These are phyloP conservation scores for Diospyros lotus DNA, from an alignment of 148 eudicot genomes.

Conservation along the genomic window DNA sequence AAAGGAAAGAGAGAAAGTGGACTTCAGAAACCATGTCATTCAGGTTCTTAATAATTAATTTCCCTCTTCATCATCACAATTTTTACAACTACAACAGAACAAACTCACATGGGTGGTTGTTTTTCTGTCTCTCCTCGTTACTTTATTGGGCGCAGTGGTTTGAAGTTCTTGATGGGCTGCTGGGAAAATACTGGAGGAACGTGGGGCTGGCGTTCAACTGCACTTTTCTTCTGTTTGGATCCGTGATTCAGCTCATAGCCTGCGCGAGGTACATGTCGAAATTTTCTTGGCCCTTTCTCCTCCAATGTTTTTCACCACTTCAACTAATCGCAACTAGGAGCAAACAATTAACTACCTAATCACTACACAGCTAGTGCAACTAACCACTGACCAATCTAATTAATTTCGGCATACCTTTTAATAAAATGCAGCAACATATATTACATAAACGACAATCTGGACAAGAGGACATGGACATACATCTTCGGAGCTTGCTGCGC, in stretches of 20 bases:
- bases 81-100: background rate
- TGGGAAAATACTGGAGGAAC: conserved; percentile 94
- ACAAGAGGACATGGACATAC: conserved; percentile 96
- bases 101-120: conserved; percentile 17
- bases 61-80: background rate
- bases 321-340: background rate
- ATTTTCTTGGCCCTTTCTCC: background rate
- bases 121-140: background rate
- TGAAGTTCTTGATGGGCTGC: conserved; percentile 92
- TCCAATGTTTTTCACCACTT: background rate
- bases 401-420: too few species aligned
- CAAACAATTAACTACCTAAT: background rate
- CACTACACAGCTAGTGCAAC: background rate
- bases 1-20: conserved; percentile 88
- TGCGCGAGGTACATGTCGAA: conserved; percentile 68
- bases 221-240: conserved; percentile 91
- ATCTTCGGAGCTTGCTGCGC: conserved; percentile 97
- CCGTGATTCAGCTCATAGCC: conserved; percentile 94
- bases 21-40: conserved; percentile 92
- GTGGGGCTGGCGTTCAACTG: conserved; percentile 94
- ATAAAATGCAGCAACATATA: conserved; percentile 73
- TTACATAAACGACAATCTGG: conserved; percentile 85
- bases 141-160: conserved; percentile 46
- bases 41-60: conserved; percentile 42
- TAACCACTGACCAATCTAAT: background rate